Evolutionary conservation across 208 protist genomes (phyloP), one percentile per base, ranked within the genome.

Genomic region (Leishmania martiniquensis): DNA sequence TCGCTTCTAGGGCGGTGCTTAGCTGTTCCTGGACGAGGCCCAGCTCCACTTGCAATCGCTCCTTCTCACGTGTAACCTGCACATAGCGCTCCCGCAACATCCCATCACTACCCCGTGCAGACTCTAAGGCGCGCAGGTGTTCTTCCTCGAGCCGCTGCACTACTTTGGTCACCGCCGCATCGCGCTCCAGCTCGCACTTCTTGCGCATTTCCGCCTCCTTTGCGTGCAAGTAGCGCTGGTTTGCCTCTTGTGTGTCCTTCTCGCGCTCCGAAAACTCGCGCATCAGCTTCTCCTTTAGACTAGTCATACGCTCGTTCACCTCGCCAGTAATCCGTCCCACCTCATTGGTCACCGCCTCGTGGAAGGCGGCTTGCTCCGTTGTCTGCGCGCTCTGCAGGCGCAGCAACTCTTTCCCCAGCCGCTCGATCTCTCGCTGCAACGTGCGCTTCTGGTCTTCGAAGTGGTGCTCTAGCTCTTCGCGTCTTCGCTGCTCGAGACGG

Each of bases 311-410:
- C 29, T 87, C 82, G 67, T 91, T 89, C 5, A 89, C 91, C 79
- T 92, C 84, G 1, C 79, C 81, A 4, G 91, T 95, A 49, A 95
- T 85, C 45, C 79, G 78, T 37, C 82, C 77, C 12, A 96, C 93
- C 87, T 96, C 93, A 1, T 57, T 76, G 29, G 86, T 77, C 72
- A 97, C 91, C 9, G 88, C 85, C 66, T 93, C 93, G 75, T 94
- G 91, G 67, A 95, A 93, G 29, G 65, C 77, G 7, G 91, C 91
- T 79, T 93, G 86, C 65, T 94, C 90, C 25, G 80, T 88, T 34
- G 87, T 86, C 49, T 89, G 80, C 12, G 77, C 54, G 54, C 87
- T 77, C 73, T 85, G 83, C 62, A 96, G 83, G 47, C 81, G 78
- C 74, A 92, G 85, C 68, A 94, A 68, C 75, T 96, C 90, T 71